Evolutionary conservation across 2,329 filamentous ascomycete species (phyloP).

Genomic region (Didymella keratinophila): DNA sequence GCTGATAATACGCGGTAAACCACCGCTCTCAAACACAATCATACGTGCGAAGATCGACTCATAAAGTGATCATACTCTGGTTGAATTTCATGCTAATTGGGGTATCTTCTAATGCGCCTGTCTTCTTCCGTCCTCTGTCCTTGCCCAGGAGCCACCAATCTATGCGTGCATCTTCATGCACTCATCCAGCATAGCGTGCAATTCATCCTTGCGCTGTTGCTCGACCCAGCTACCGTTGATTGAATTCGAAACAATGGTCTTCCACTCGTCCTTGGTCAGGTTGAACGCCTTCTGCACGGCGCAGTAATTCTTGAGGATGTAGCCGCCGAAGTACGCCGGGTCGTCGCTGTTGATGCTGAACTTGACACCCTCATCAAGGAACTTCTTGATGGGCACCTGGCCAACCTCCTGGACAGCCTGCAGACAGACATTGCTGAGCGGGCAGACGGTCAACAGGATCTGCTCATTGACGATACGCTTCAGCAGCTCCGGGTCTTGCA

Average conservation of each 20-base stretch:
- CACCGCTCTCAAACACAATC: not conserved
- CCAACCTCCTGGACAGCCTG: conserved; percentile 56
- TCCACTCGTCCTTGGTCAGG: conserved; percentile 72
- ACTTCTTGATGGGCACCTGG: conserved; percentile 66
- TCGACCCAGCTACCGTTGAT: conserved; percentile 76
- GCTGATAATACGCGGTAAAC: not conserved
- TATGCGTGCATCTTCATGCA: conserved; percentile 26
- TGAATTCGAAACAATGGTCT: conserved; percentile 65
- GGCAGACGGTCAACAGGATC: conserved; percentile 74
- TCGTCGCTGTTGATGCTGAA: conserved; percentile 73
- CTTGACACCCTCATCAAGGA: conserved; percentile 68
- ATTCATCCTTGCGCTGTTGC: conserved; percentile 66
- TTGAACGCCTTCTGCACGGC: conserved; percentile 76
- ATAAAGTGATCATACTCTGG: not conserved
- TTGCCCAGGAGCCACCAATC: not conserved
- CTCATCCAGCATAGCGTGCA: conserved; percentile 52
- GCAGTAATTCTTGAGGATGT: conserved; percentile 77
- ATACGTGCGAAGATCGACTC: not conserved
- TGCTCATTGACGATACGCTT: conserved; percentile 63
- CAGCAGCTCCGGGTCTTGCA: conserved; percentile 67
- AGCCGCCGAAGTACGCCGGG: conserved; percentile 68
- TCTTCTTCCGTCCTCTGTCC: not conserved
- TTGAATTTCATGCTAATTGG: conserved; percentile 6
- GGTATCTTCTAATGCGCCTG: conserved; percentile 12
- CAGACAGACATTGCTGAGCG: conserved; percentile 75